Base-by-base conservation (phyloP, 2,329 filamentous ascomycete genomes). In the Botrytis porri region DNA sequence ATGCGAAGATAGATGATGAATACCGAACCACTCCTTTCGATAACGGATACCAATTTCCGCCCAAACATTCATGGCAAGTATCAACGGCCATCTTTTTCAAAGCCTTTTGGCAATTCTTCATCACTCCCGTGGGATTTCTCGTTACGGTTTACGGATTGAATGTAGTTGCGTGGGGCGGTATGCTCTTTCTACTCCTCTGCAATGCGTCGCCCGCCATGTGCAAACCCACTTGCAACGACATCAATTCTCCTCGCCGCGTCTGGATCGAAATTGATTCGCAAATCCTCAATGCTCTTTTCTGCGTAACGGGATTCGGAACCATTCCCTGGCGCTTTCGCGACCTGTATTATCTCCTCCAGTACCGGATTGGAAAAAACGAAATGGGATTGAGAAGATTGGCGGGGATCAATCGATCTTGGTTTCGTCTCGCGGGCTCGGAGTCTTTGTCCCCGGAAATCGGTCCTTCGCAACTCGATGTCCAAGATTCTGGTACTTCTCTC, bases 181-280 rank as follows among this genome's bases (percentile, higher is more conserved):
- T 97, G 94, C 86, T 97, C 48, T 97, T 97, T 82, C 84, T 97
- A 29, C 85, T 97, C 3, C 88, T 97, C 39, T 92, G 90, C 84
- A 93, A 94, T 78, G 93, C 87, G 72, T 84, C 88, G 3, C 90
- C 91, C 10, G 88, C 89, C 74, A 94, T 94, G 92, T 94, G 93
- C 84, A 83, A 86, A 77, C 90, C 87, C 0, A 84, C 84, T 51
- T 95, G 93, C 83, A 86, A 93, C 79, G 85, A 92, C 76, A 90
- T 93, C 80, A 84, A 93, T 78, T 94, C 92, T 0, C 89, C 93
- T 2, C 88, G 93, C n/a, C 86, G 92, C 32, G 90, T 90, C 74
- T 97, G 94, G 94, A 89, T 97, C 76, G 94, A 97, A 82, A 91
- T 89, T 78, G 92, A 94, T 81, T 93, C 91, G 1, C 94, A 97